These are phyloP conservation scores for Macrophomina tecta DNA, from an alignment of 2,329 filamentous ascomycete species.

Conservation along the genomic window DNA sequence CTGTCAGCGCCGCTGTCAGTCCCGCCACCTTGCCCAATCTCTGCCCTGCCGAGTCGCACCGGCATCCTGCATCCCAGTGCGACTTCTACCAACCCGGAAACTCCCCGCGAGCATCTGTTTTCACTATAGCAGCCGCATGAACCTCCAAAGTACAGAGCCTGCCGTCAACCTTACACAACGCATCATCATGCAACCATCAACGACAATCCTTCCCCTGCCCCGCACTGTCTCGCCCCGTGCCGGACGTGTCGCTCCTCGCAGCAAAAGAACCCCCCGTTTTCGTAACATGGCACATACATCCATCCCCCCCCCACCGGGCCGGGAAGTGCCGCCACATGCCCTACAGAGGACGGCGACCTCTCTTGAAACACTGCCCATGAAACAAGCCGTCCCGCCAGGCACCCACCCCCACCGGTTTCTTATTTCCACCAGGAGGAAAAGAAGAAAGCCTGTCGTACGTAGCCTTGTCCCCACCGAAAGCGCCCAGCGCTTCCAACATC, in stretches of 20 bases:
- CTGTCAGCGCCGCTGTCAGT: not conserved
- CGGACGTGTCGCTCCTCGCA: not conserved
- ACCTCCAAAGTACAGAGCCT: not conserved
- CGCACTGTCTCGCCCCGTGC: not conserved
- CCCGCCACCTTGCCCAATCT: not conserved
- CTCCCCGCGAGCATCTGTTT: too few species aligned
- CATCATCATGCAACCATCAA: not conserved
- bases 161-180: not conserved
- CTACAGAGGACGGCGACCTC: not conserved
- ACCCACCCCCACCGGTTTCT: too few species aligned
- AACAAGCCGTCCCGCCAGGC: not conserved
- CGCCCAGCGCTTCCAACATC: not conserved
- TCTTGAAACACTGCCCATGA: not conserved
- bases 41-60: not conserved
- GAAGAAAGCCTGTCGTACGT: constrained; percentile 5
- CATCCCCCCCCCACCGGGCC: not conserved
- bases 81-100: too few species aligned
- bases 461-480: not conserved
- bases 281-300: not conserved
- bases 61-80: too few species aligned
- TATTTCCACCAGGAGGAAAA: too few species aligned
- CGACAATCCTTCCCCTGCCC: not conserved
- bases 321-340: not conserved
- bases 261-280: not conserved
- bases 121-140: not conserved